Percentiles rank a stretch among this genome's conserved stretches.
Conservation (phyloP, 441 rosid genomes). For the Gossypium lobatum region DNA sequence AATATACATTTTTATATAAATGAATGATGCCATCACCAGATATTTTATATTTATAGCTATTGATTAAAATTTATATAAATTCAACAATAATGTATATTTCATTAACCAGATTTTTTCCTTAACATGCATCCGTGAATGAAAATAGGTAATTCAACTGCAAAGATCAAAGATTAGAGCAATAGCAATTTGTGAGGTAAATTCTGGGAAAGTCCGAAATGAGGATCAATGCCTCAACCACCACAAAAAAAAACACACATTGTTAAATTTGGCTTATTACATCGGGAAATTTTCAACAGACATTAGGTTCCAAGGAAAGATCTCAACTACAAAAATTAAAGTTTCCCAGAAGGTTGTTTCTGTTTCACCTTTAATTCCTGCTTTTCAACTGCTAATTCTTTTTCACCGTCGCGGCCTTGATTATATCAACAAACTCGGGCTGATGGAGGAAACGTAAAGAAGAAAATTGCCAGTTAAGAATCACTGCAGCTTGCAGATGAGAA, state of each 20-base stretch:
- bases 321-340: not conserved
- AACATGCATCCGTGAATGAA: not conserved
- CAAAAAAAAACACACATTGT: not conserved
- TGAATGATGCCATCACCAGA: too few species aligned
- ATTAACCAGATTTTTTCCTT: not conserved
- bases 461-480: not conserved
- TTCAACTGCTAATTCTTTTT: constrained; percentile 31
- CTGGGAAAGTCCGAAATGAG: not conserved
- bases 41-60: too few species aligned
- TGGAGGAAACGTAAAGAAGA: not conserved
- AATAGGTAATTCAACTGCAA: not conserved
- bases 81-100: too few species aligned
- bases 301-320: not conserved
- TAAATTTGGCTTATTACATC: not conserved
- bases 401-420: constrained; percentile 49
- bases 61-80: too few species aligned
- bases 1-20: too few species aligned
- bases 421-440: constrained; percentile 64
- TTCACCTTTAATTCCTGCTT: not conserved
- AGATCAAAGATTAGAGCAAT: not conserved
- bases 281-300: not conserved
- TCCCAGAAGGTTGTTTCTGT: not conserved
- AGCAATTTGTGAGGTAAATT: not conserved
- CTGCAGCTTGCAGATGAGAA: not conserved
- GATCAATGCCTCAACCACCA: not conserved